A percentile compares a stretch with the other conserved stretches of the same genome.
Conservation (phyloP, 768 basidiomycete genomes). For the Psilocybe subaeruginosa region DNA sequence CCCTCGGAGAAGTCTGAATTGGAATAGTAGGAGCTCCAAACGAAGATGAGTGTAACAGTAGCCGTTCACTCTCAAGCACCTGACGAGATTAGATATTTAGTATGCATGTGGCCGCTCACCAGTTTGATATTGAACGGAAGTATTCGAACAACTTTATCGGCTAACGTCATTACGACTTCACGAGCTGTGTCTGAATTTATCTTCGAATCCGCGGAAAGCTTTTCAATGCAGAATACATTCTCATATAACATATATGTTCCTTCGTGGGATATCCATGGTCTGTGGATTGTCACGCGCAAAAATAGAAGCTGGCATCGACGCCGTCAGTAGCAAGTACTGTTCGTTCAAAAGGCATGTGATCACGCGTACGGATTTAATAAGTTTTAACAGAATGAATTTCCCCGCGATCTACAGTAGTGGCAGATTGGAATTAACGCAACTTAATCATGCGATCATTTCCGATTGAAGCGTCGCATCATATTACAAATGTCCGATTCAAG, state of each 20-base stretch:
- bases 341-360: neutral
- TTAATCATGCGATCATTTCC: neutral
- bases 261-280: neutral
- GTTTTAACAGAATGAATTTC: neutral
- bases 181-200: too few relatives aligned
- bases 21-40: neutral
- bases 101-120: too few relatives aligned
- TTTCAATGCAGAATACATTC: too few relatives aligned
- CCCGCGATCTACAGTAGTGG: neutral
- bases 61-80: too few relatives aligned
- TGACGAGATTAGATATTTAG: too few relatives aligned
- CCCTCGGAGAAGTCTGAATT: neutral
- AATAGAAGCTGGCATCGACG: neutral
- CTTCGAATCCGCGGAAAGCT: too few relatives aligned
- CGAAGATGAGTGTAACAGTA: too few relatives aligned
- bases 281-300: neutral
- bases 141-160: too few relatives aligned
- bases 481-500: neutral
- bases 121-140: too few relatives aligned
- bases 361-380: neutral
- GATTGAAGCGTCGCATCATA: neutral
- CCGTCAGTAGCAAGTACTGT: neutral
- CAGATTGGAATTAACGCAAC: neutral
- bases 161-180: too few relatives aligned
- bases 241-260: neutral